These are phyloP conservation scores for Yarrowia hollandica DNA, from an alignment of 805 yeast species.

Conservation along the genomic window DNA sequence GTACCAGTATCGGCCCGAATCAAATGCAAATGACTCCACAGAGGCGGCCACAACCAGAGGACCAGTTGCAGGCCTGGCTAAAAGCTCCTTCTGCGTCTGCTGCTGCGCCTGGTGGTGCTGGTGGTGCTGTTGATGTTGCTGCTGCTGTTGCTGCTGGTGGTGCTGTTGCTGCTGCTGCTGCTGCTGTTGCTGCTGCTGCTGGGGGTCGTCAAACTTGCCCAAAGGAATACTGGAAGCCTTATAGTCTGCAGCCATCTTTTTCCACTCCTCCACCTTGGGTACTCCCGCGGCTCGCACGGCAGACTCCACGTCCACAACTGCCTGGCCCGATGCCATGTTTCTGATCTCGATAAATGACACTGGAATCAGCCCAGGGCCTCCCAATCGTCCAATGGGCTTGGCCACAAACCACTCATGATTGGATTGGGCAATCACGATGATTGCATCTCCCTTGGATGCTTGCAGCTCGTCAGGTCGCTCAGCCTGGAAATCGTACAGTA, in stretches of 20 bases:
- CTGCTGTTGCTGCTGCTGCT: neutral
- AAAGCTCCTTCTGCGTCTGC: conserved; percentile 6
- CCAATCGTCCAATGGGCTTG: conserved; percentile 88
- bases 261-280: conserved; percentile 97
- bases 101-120: conserved; percentile 24
- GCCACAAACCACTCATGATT: conserved; percentile 98
- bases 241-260: conserved; percentile 81
- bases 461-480: conserved; percentile 80
- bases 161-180: conserved; percentile 28
- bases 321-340: conserved; percentile 65
- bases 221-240: conserved; percentile 84
- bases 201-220: conserved; percentile 48
- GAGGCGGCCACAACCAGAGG: conserved; percentile 58
- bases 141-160: conserved; percentile 26
- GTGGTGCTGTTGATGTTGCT: conserved; percentile 10
- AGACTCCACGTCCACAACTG: conserved; percentile 56
- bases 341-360: conserved; percentile 83
- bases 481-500: conserved; percentile 83
- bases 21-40: conserved; percentile 76
- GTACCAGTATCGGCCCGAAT: conserved; percentile 88
- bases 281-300: conserved; percentile 67
- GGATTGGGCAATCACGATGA: conserved; percentile 94
- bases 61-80: neutral
- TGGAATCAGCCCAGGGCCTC: conserved; percentile 97
- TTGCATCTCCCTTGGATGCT: conserved; percentile 80